phyloP scores from a whole-genome alignment of 257 asterid genomes.

The Dorcoceras hygrometricum region DNA sequence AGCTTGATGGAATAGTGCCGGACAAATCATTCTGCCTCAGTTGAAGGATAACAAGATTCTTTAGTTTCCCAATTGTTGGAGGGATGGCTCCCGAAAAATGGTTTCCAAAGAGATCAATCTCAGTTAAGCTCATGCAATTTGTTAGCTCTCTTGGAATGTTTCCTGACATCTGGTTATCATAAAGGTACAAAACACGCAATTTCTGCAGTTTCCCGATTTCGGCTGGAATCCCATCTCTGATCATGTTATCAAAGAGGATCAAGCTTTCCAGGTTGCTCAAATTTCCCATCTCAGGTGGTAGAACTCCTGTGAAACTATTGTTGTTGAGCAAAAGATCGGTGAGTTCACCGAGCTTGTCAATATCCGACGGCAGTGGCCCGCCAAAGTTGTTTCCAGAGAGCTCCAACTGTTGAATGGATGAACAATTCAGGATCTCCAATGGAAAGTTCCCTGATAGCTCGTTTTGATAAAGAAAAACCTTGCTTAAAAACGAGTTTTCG shows the following conservation, averaged over 20 bases:
- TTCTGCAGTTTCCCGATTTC: slow-evolving; percentile 69
- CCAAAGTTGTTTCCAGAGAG: slow-evolving; percentile 61
- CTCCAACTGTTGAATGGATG: slow-evolving; percentile 62
- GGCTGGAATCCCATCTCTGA: slow-evolving; percentile 58
- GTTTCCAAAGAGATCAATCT: slow-evolving; percentile 76
- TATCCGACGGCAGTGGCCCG: slow-evolving; percentile 49
- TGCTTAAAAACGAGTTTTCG: slow-evolving; percentile 36
- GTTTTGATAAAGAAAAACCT: slow-evolving; percentile 54
- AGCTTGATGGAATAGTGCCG: slow-evolving; percentile 68
- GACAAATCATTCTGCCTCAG: slow-evolving; percentile 72
- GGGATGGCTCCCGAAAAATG: slow-evolving; percentile 71
- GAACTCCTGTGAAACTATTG: slow-evolving; percentile 64
- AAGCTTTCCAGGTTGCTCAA: slow-evolving; percentile 50
- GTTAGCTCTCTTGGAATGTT: slow-evolving; percentile 65
- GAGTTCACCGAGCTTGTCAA: slow-evolving; percentile 50
- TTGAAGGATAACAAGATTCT: slow-evolving; percentile 56
- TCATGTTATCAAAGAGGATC: slow-evolving; percentile 62
- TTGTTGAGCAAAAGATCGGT: slow-evolving; percentile 84
- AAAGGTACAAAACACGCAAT: slow-evolving; percentile 51
- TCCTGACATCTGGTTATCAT: slow-evolving; percentile 79
- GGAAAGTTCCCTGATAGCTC: slow-evolving; percentile 64
- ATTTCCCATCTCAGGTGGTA: slow-evolving; percentile 71
- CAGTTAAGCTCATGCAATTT: slow-evolving; percentile 56
- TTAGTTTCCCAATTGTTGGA: slow-evolving; percentile 66
- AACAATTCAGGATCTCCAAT: slow-evolving; percentile 48